A percentile compares a stretch with the other conserved stretches of the same genome.
These are phyloP conservation scores for Zelopaecilomyces penicillatus DNA, from an alignment of 2,329 filamentous ascomycete species.

Conservation along the genomic window DNA sequence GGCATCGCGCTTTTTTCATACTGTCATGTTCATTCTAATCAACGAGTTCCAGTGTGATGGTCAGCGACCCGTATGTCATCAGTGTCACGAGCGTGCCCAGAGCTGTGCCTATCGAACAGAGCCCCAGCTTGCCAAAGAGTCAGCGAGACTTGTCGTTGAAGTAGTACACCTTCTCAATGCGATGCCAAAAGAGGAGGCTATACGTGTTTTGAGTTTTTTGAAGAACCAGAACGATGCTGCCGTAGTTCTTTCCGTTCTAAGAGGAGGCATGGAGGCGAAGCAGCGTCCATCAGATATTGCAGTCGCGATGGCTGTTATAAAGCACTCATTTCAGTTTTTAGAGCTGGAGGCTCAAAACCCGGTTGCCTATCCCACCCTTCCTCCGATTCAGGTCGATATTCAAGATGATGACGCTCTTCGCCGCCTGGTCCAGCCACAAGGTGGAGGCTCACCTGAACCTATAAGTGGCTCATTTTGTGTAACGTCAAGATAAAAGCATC, in stretches of 20 bases:
- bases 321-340: background rate
- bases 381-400: background rate
- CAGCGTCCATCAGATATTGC: background rate
- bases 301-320: background rate
- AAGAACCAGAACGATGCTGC: slow-evolving; percentile 15
- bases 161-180: slow-evolving; percentile 18
- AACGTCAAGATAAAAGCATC: background rate
- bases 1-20: background rate
- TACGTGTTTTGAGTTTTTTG: slow-evolving; percentile 13
- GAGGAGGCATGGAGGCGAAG: background rate
- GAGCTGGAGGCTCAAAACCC: slow-evolving; percentile 4
- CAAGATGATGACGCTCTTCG: background rate
- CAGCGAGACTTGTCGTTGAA: slow-evolving; percentile 10
- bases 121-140: slow-evolving; percentile 5
- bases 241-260: slow-evolving; percentile 14
- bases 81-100: slow-evolving; percentile 9
- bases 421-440: background rate
- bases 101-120: slow-evolving; percentile 14
- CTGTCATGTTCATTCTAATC: background rate
- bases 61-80: slow-evolving; percentile 12
- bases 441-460: background rate
- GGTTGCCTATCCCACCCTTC: slow-evolving; percentile 1
- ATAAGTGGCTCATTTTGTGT: background rate
- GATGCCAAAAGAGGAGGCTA: slow-evolving; percentile 12
- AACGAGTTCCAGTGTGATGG: slow-evolving; percentile 13